These are phyloP conservation scores for Rauvolfia tetraphylla DNA, from an alignment of 257 asterid genomes.

Conservation along the genomic window DNA sequence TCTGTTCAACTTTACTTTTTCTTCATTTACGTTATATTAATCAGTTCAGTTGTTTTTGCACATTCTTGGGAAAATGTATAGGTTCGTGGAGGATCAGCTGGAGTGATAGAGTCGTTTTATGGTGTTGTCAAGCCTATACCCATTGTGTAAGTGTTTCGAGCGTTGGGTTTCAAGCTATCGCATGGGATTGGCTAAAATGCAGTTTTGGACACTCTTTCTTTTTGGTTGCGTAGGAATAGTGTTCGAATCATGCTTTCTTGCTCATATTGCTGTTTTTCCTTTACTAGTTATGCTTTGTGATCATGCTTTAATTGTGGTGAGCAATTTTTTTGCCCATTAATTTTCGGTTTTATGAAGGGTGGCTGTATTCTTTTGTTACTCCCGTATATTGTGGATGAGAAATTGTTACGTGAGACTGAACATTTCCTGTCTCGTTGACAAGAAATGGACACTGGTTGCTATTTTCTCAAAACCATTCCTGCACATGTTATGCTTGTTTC, in stretches of 20 bases:
- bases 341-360: background rate
- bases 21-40: background rate
- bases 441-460: background rate
- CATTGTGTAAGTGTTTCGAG: slow-evolving; percentile 48
- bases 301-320: background rate
- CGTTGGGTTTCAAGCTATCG: background rate
- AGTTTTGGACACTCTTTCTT: background rate
- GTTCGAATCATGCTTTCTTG: background rate
- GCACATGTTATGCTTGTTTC: background rate
- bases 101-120: slow-evolving; percentile 75
- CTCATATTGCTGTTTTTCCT: background rate
- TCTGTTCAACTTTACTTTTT: background rate
- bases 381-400: too few relatives aligned
- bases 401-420: background rate
- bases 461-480: background rate
- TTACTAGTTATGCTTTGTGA: background rate
- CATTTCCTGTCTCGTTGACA: background rate
- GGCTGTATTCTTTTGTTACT: background rate
- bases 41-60: background rate
- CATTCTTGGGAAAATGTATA: slow-evolving; percentile 19
- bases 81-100: slow-evolving; percentile 95
- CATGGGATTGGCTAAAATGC: background rate
- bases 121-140: slow-evolving; percentile 76
- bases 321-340: background rate
- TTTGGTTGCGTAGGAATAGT: slow-evolving; percentile 40